These are phyloP conservation scores for Cadophora sp. DNA, from an alignment of 2,329 filamentous ascomycete species.

Conservation along the genomic window DNA sequence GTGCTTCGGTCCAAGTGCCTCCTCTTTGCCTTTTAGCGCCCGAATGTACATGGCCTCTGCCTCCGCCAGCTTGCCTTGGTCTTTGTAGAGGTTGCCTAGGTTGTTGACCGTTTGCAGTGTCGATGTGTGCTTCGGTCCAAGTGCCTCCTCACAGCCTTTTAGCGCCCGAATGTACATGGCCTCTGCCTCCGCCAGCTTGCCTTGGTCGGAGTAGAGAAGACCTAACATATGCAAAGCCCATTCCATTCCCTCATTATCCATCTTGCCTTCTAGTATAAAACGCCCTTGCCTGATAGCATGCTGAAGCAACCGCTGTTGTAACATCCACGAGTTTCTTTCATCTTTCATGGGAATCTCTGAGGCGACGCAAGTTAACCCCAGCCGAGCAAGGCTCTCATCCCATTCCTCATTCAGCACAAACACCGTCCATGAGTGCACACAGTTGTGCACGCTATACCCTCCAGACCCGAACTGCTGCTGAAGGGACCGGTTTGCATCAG, in stretches of 20 bases:
- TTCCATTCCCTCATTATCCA: neutral
- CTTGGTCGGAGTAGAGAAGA: conserved; percentile 41
- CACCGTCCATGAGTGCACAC: neutral
- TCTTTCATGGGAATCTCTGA: neutral
- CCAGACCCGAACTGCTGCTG: neutral
- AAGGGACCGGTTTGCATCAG: neutral
- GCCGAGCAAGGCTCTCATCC: neutral
- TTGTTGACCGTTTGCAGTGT: conserved; percentile 26
- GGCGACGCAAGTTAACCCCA: neutral
- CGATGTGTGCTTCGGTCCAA: conserved; percentile 25
- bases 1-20: no score
- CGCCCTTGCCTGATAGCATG: neutral
- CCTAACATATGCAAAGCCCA: conserved; percentile 40
- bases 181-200: conserved; percentile 36
- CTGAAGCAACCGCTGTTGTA: neutral
- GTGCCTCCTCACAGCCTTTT: conserved; percentile 32
- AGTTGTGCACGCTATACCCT: neutral
- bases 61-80: conserved; percentile 39
- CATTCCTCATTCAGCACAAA: neutral
- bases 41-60: conserved; percentile 38
- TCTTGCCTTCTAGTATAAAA: neutral
- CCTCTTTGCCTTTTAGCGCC: no score
- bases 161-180: conserved; percentile 19
- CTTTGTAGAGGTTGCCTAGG: no score
- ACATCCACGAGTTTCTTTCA: neutral